Base-by-base conservation (phyloP, 306 rosid genomes). In the Biancaea sappan region DNA sequence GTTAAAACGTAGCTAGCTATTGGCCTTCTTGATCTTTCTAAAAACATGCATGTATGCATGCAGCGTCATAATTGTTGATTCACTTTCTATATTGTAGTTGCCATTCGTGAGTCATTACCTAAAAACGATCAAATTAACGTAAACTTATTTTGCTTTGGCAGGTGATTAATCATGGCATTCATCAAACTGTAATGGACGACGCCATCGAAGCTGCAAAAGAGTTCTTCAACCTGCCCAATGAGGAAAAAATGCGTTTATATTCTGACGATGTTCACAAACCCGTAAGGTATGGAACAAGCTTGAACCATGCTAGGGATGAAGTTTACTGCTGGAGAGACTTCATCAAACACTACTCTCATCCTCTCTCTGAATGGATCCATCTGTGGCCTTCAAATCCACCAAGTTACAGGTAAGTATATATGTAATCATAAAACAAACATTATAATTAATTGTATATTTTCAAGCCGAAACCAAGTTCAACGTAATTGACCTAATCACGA, bases 351-450 rank as follows among this genome's bases (percentile, higher is more conserved):
- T 87, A 87, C 76, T 69, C 89, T 51, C 77, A 83, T 76, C 92
- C 92, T 13, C 15, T 88, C 15, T 65, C 86, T 2, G 69, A 81
- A 15, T 88, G 89, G 88, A 76, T 88, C 72, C 84, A 80, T 50
- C 44, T 81, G 56, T 88, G 92, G 89, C 92, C 92, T 72, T 73
- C 86, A 11, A 83, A 88, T 67, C 89, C 89, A 41, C 47, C 86
- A 8, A 51, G 8, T 21, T 88, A 85, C 70, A 78, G 69, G 89
- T 84, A 77, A 51, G 57, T n/a, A n/a, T n/a, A n/a, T n/a, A n/a
- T n/a, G n/a, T 19, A 37, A 37, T 0, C 9, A 37, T 6, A 6
- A 37, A 37, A 6, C 12, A 8, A 37, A 34, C 6, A 34, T 8
- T 34, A 4, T 2, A 2, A 31, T 34, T 34, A n/a, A n/a, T n/a